phyloP scores from a whole-genome alignment of 2,329 filamentous ascomycete genomes.

The Botrytis aclada region DNA sequence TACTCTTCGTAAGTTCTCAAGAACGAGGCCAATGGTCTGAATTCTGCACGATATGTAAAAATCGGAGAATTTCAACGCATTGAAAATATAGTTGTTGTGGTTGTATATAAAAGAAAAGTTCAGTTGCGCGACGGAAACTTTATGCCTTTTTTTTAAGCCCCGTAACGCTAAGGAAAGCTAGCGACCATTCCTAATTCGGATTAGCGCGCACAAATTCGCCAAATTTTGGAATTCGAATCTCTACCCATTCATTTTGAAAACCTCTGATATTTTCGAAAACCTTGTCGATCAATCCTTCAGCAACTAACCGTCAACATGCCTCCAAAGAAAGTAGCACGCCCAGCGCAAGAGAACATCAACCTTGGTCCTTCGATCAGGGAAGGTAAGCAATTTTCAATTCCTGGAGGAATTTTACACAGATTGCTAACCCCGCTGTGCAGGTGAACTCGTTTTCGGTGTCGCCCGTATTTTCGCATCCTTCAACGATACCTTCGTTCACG shows the following conservation, averaged over 20 bases:
- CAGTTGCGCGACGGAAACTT: constrained; percentile 13
- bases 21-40: not conserved
- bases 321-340: constrained; percentile 84
- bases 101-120: constrained; percentile 9
- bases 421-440: constrained; percentile 39
- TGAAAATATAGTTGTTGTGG: constrained; percentile 11
- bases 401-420: not conserved
- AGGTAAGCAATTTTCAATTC: constrained; percentile 54
- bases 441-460: constrained; percentile 76
- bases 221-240: constrained; percentile 16
- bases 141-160: constrained; percentile 16
- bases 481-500: constrained; percentile 79
- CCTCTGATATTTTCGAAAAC: constrained; percentile 13
- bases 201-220: constrained; percentile 22
- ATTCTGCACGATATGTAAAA: not conserved
- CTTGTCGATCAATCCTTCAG: constrained; percentile 35
- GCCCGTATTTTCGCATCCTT: constrained; percentile 76
- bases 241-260: constrained; percentile 13
- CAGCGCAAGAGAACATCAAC: constrained; percentile 95
- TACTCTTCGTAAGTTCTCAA: not conserved
- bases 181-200: constrained; percentile 33
- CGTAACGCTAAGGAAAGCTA: constrained; percentile 13
- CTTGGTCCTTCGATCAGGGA: constrained; percentile 95
- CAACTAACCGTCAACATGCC: constrained; percentile 76
- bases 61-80: not conserved